phyloP scores from a whole-genome alignment of 306 rosid species.

The Luffa aegyptiaca region DNA sequence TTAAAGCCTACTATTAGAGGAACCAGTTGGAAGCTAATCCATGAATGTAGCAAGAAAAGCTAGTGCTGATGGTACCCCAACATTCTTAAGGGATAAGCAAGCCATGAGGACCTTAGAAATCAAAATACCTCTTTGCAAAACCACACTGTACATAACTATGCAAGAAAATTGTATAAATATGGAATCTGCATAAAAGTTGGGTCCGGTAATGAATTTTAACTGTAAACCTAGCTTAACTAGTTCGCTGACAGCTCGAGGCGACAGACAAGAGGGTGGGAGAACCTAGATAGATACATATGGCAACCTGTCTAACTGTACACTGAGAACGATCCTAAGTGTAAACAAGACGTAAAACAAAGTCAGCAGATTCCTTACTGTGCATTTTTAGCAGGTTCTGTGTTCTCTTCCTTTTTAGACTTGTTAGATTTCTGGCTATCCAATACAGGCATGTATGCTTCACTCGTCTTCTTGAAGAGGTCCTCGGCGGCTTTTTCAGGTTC shows the following conservation, averaged over 20 bases:
- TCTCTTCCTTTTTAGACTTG: conserved; percentile 47
- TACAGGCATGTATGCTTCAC: conserved; percentile 42
- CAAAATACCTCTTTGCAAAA: neutral
- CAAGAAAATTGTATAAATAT: neutral
- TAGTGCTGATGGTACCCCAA: neutral
- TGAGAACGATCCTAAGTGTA: neutral
- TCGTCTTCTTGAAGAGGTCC: conserved; percentile 32
- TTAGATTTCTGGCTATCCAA: conserved; percentile 45
- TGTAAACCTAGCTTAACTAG: conserved; percentile 1
- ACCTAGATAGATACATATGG: neutral
- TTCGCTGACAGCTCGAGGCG: neutral
- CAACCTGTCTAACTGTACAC: conserved; percentile 8
- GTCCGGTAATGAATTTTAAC: neutral
- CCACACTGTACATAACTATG: neutral
- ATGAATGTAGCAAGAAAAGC: neutral
- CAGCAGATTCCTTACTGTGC: neutral
- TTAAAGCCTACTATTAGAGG: neutral
- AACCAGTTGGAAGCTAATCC: neutral
- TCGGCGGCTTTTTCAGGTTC: conserved; percentile 40
- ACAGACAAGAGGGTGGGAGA: neutral
- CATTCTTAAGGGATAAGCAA: neutral
- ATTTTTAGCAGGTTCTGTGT: conserved; percentile 26
- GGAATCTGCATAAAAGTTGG: neutral
- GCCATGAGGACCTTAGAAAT: neutral
- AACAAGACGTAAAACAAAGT: neutral